phyloP scores from a whole-genome alignment of 139 green algal species.

The Chlamydomonas applanata region DNA sequence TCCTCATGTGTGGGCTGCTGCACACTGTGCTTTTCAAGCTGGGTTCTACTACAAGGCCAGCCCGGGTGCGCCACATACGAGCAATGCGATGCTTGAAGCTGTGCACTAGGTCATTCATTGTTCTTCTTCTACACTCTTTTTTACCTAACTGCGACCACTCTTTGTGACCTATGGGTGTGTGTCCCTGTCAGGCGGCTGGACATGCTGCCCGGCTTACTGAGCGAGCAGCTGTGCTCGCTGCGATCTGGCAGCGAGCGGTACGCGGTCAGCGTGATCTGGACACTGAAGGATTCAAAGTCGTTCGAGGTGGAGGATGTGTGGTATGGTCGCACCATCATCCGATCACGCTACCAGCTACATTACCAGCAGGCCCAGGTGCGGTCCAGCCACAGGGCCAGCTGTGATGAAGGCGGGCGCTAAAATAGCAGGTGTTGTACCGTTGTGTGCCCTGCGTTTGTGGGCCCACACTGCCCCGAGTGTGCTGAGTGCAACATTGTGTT shows the following conservation, averaged over 20 bases:
- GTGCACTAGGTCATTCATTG: background rate
- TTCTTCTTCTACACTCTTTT: background rate
- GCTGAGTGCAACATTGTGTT: too few relatives aligned
- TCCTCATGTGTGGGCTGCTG: too few relatives aligned
- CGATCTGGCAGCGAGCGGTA: conserved; percentile 46
- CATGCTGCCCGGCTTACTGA: conserved; percentile 61
- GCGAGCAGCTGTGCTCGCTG: conserved; percentile 69
- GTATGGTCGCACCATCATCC: conserved; percentile 68
- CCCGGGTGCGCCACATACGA: too few relatives aligned
- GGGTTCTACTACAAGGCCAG: too few relatives aligned
- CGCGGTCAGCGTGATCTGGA: conserved; percentile 67
- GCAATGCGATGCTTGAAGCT: background rate
- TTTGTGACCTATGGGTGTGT: background rate
- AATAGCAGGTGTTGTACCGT: too few relatives aligned
- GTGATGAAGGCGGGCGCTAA: background rate
- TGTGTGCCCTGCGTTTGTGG: too few relatives aligned
- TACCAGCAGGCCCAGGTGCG: conserved; percentile 66
- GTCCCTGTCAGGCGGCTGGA: conserved; percentile 35
- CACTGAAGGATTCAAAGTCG: background rate
- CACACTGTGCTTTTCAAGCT: too few relatives aligned
- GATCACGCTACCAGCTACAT: conserved; percentile 62
- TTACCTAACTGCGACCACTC: background rate
- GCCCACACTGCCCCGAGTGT: too few relatives aligned
- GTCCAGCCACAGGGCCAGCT: background rate
- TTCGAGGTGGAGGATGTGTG: conserved; percentile 41